Percentiles rank a stretch among this genome's conserved stretches.
Conservation (phyloP, 1,284 basidiomycete species). For the Vanrija humicola region DNA sequence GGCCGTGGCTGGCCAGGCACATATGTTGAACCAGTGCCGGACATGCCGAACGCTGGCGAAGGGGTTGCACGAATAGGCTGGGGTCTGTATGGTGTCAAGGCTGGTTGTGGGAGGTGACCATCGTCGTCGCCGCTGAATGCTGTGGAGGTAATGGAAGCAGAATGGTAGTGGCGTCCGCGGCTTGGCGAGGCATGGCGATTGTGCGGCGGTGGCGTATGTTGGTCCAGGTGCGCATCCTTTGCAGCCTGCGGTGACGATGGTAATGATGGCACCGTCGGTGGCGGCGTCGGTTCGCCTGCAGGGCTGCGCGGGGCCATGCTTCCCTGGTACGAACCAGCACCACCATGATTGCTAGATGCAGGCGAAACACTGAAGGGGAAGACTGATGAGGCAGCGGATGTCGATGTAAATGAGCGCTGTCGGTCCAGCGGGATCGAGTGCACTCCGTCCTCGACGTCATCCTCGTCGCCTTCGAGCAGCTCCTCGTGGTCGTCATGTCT, state of each 20-base stretch:
- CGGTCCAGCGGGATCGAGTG: slow-evolving; percentile 3
- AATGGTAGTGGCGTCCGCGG: too few species aligned
- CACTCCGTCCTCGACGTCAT: background rate
- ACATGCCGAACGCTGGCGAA: slow-evolving; percentile 4
- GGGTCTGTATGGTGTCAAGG: slow-evolving; percentile 33
- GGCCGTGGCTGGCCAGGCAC: slow-evolving; percentile 44
- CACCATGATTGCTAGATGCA: slow-evolving; percentile 19
- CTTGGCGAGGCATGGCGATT: too few species aligned
- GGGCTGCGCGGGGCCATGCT: too few species aligned
- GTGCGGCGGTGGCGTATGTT: too few species aligned
- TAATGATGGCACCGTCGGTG: background rate
- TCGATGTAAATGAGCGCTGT: slow-evolving; percentile 4
- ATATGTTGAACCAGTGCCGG: slow-evolving; percentile 15
- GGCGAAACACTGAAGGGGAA: slow-evolving; percentile 32
- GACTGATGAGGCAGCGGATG: slow-evolving; percentile 16
- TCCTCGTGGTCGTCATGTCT: slow-evolving; percentile 24
- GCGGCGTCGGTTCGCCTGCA: background rate
- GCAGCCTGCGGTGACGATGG: background rate
- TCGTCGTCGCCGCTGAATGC: background rate
- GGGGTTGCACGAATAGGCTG: slow-evolving; percentile 33
- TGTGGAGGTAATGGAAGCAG: too few species aligned
- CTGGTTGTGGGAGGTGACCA: slow-evolving; percentile 11
- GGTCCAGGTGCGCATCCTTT: too few species aligned
- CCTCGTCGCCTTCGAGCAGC: slow-evolving; percentile 20
- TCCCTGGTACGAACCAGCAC: background rate